Conservation (phyloP, 2,329 filamentous ascomycete species). For the Hortaea werneckii region DNA sequence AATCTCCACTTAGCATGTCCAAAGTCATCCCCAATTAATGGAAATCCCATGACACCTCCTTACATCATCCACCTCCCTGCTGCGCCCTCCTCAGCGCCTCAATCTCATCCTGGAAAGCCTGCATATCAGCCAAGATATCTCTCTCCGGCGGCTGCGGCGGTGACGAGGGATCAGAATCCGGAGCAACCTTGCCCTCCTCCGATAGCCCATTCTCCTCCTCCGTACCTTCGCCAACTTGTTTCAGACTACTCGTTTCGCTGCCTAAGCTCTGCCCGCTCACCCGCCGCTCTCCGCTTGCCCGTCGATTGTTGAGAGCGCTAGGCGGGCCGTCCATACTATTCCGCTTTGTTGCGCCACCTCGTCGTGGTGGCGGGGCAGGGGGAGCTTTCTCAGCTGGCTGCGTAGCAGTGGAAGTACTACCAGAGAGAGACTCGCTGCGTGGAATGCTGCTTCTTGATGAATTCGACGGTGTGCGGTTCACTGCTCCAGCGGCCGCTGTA, state of each 20-base stretch:
- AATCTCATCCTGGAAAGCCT: constrained; percentile 23
- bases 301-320: constrained; percentile 4
- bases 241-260: constrained; percentile 15
- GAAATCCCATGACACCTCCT: neutral
- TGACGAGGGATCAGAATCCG: neutral
- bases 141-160: constrained; percentile 2
- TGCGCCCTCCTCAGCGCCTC: constrained; percentile 14
- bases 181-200: too few relatives aligned
- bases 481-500: constrained; percentile 11
- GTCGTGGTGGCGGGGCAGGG: constrained; percentile 21
- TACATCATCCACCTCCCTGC: neutral
- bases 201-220: neutral
- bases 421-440: constrained; percentile 3
- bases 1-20: too few relatives aligned
- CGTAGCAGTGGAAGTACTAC: constrained; percentile 6
- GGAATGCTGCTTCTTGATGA: constrained; percentile 3
- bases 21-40: too few relatives aligned
- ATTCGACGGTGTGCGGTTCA: constrained; percentile 10
- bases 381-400: constrained; percentile 7
- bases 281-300: constrained; percentile 10
- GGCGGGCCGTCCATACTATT: constrained; percentile 15
- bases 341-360: constrained; percentile 12
- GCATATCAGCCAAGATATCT: constrained; percentile 23
- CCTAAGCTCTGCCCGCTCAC: constrained; percentile 15
- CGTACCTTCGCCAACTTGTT: constrained; percentile 9